phyloP scores from a whole-genome alignment of 116 monocot genomes.

The Iris pallida region DNA sequence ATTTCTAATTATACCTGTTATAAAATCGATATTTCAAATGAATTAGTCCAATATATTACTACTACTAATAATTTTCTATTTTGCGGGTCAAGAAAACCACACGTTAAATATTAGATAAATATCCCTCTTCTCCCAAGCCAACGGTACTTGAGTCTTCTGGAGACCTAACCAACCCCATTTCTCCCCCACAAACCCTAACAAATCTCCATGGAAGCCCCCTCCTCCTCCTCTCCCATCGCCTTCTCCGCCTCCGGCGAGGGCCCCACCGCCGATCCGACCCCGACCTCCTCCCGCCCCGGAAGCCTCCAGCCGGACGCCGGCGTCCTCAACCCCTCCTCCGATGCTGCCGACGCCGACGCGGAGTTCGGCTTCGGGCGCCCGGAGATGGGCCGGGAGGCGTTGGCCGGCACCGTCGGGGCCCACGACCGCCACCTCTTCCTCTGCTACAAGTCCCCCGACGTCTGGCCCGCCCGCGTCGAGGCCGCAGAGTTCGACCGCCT shows the following conservation, averaged over 20 bases:
- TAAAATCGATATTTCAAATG: no score
- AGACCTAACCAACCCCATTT: no score
- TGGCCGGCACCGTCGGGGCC: conserved; percentile 22
- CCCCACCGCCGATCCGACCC: conserved; percentile 4
- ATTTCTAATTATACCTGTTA: no score
- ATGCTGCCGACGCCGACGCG: conserved; percentile 1
- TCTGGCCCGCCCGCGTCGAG: conserved; percentile 30
- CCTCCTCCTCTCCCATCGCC: conserved; percentile 21
- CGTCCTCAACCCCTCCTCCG: neutral
- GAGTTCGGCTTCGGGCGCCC: conserved; percentile 24
- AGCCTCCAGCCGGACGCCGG: conserved; percentile 8
- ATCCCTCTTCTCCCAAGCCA: no score
- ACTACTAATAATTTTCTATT: no score
- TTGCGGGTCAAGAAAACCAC: no score
- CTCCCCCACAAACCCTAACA: neutral
- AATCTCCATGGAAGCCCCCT: neutral
- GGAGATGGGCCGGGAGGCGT: conserved; percentile 10
- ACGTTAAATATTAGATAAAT: no score
- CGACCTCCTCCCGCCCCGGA: conserved; percentile 8
- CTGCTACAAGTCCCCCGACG: conserved; percentile 26
- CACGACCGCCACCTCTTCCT: conserved; percentile 27
- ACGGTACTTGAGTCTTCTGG: no score
- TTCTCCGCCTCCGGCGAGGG: neutral
- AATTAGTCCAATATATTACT: no score
- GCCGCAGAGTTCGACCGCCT: conserved; percentile 27